Conservation (phyloP, 1,284 basidiomycete genomes). For the Trametes polyzona region DNA sequence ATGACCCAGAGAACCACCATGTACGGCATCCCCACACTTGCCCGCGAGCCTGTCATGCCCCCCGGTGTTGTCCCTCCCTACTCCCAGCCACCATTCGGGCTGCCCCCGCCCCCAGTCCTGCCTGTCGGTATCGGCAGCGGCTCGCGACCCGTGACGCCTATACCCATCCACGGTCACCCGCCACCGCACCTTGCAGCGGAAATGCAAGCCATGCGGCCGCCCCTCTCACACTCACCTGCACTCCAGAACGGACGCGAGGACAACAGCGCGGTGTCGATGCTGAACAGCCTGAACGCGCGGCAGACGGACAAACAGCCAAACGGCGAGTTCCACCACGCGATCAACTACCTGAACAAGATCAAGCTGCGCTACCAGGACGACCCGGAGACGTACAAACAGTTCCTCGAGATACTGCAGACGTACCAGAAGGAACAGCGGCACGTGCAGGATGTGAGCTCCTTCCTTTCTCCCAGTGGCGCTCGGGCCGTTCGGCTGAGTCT, state of each 20-base stretch:
- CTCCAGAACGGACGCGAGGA: conserved; percentile 29
- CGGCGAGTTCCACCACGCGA: conserved; percentile 95
- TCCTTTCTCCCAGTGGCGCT: neutral
- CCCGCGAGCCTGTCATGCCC: conserved; percentile 27
- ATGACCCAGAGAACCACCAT: conserved; percentile 63
- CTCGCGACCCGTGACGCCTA: conserved; percentile 35
- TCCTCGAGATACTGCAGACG: conserved; percentile 96
- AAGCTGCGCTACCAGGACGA: conserved; percentile 94
- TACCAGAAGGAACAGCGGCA: conserved; percentile 95
- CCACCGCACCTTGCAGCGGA: conserved; percentile 21
- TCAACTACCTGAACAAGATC: conserved; percentile 99
- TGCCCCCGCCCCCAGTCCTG: conserved; percentile 34
- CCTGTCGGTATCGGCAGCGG: conserved; percentile 35
- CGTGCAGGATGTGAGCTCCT: conserved; percentile 78
- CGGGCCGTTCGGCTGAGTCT: neutral
- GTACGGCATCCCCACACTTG: conserved; percentile 36
- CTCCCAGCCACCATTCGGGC: conserved; percentile 31
- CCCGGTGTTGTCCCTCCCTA: conserved; percentile 25
- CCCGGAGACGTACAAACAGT: conserved; percentile 96
- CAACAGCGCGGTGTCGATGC: conserved; percentile 62
- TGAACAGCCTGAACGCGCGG: conserved; percentile 51
- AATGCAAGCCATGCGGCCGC: conserved; percentile 22
- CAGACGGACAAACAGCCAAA: conserved; percentile 45
- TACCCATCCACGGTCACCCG: conserved; percentile 22
- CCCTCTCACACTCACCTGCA: conserved; percentile 28